Evolutionary conservation across 169 alveolate species (phyloP), one percentile per base, ranked within the genome.

Genomic region (Perkinsus chesapeaki): DNA sequence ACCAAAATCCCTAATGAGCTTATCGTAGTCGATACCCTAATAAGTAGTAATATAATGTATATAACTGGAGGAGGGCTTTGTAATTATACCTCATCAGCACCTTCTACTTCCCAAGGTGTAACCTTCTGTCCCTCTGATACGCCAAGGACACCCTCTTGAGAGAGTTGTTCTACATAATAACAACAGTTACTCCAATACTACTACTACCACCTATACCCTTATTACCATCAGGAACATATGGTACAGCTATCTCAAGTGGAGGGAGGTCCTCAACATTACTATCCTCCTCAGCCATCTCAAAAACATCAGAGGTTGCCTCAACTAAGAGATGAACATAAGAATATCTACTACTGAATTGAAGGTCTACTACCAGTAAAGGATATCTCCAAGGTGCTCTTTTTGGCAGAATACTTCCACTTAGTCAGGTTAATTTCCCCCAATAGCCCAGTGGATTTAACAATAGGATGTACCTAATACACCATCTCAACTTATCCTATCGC

Each of bases 1-100:
- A 5, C 99, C 99, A 93, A 99, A 99, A 93, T 98, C 96, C 43
- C 97, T 97, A 27, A 98, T 96, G 36, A 99, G 96, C 95, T 98
- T 98, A 73, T 98, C 98, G 92, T 99, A 98, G 95, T 98, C 99
- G 20, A 99, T 97, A n/a, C 98, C 97, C 47, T 94, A 48, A 27
- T 3, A 23, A 37, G 23, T 3, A 16, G 27, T 27, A 60, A 9
- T 9, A 10, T 19, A 10, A 47, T 19, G 72, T 47, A 19, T 19
- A 9, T 10, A 9, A 47, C 72, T 47, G 19, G 19, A 19, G 19
- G 19, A 19, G 19, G 72, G n/a, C n/a, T n/a, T n/a, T n/a, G n/a
- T 47, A 9, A 47, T 10, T 12, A 7, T 82, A 36, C 96, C 37
- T 94, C 95, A 38, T 93, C 96, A 3, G 93, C 73, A 92, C 92